Percentiles rank a stretch among this genome's conserved stretches.
phyloP scores from a whole-genome alignment of 768 basidiomycete genomes.

The Calocera cornea region DNA sequence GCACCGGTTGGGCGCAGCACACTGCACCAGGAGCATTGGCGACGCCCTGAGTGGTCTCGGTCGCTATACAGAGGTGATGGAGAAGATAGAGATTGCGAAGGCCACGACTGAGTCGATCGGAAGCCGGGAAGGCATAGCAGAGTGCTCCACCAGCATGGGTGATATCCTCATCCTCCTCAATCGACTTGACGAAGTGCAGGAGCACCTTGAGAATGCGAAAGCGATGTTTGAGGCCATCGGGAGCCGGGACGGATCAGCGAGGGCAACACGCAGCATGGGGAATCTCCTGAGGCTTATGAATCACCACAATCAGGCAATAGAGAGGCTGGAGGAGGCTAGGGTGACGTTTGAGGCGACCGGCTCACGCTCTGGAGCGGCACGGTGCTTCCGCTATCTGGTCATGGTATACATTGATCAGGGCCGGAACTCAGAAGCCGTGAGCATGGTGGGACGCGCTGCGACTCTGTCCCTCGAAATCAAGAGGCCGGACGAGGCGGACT shows the following conservation, averaged over 20 bases:
- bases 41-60: no score
- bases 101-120: background rate
- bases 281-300: no score
- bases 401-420: background rate
- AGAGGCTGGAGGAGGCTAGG: background rate
- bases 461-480: no score
- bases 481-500: no score
- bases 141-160: background rate
- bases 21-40: no score
- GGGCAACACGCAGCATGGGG: no score
- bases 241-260: no score
- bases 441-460: no score
- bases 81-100: background rate
- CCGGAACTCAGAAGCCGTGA: background rate
- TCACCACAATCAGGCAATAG: background rate
- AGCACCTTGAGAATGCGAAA: background rate
- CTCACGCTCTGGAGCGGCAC: background rate
- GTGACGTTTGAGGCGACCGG: background rate
- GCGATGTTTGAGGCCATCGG: background rate
- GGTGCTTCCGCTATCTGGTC: background rate
- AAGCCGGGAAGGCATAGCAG: background rate
- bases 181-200: background rate
- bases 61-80: background rate
- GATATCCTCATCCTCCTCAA: background rate
- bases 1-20: no score